These are phyloP conservation scores for Mycosarcoma maydis DNA, from an alignment of 1,284 basidiomycete genomes.

Conservation along the genomic window DNA sequence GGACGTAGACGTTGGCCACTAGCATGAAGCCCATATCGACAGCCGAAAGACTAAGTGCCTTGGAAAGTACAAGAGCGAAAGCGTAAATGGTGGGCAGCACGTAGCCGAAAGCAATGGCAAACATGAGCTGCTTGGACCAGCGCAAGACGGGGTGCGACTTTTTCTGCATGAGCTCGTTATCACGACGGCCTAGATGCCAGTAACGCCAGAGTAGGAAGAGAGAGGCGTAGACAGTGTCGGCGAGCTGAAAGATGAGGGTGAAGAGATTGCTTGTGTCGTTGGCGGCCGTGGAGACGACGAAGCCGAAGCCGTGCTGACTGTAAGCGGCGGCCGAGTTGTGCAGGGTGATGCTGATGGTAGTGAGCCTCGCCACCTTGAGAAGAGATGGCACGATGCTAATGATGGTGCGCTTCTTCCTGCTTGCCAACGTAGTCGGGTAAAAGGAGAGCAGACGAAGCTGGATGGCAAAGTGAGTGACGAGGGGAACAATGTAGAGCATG, in stretches of 20 bases:
- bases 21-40: conserved; percentile 50
- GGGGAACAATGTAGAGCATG: conserved; percentile 48
- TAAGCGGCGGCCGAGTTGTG: conserved; percentile 10
- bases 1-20: conserved; percentile 54
- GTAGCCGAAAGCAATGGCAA: conserved; percentile 44
- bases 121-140: conserved; percentile 39
- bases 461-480: conserved; percentile 46
- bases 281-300: conserved; percentile 18
- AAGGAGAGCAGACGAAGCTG: conserved; percentile 47
- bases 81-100: conserved; percentile 44
- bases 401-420: conserved; percentile 30
- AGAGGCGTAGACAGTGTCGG: conserved; percentile 43
- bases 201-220: conserved; percentile 43
- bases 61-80: conserved; percentile 35
- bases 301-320: conserved; percentile 13
- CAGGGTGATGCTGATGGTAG: conserved; percentile 40
- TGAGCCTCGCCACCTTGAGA: conserved; percentile 41
- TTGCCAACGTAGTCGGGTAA: conserved; percentile 44
- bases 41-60: conserved; percentile 14
- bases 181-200: conserved; percentile 41
- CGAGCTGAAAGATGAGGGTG: conserved; percentile 43
- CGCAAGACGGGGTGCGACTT: conserved; percentile 12
- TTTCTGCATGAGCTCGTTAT: conserved; percentile 37
- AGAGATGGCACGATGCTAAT: conserved; percentile 39
- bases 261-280: conserved; percentile 38